Base-by-base conservation (phyloP, 345 rosid species). In the Adansonia digitata region DNA sequence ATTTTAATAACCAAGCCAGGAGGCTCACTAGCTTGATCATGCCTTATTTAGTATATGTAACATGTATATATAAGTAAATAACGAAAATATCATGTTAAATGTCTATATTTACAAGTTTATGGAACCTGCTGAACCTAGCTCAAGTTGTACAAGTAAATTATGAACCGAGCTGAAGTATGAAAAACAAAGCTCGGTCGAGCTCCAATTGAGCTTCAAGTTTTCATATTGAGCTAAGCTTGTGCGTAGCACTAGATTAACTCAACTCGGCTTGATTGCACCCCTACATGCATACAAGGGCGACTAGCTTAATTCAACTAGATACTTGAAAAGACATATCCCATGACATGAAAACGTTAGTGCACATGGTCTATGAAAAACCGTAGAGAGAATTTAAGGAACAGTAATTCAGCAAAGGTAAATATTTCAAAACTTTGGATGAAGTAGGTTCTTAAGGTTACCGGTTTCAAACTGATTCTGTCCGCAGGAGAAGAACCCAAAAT, bases 401-500 rank as follows among this genome's bases (percentile, higher is more conserved):
- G 18, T 12, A 59, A 39, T 39, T 39, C 49, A 64, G 31, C 42
- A 39, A 1, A 64, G 48, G 48, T 37, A 64, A 64, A 64, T 20
- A 40, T 62, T 42, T 46, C 14, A 68, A 46, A 67, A 15, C 1
- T 51, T 68, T 0, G 15, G 24, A 45, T 24, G n/a, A 45, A 27
- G 24, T 5, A 55, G 45, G 48, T 71, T 37, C 53, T 17, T 27
- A 29, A 72, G 40, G 22, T 82, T 87, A 93, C 98, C 83, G 92
- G 97, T 63, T 79, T 84, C 77, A 91, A 51, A 78, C 77, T 60
- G 77, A 85, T 76, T 85, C 73, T 87, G 74, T 82, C 84, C 20
- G 68, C 73, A 61, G 90, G 85, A 49, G 90, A 81, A 72, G 94
- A 81, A 77, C 98, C 98, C 85, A 91, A 79, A 43, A 93, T 88